Conservation (phyloP, 208 protist genomes). For the Leishmania tropica region DNA sequence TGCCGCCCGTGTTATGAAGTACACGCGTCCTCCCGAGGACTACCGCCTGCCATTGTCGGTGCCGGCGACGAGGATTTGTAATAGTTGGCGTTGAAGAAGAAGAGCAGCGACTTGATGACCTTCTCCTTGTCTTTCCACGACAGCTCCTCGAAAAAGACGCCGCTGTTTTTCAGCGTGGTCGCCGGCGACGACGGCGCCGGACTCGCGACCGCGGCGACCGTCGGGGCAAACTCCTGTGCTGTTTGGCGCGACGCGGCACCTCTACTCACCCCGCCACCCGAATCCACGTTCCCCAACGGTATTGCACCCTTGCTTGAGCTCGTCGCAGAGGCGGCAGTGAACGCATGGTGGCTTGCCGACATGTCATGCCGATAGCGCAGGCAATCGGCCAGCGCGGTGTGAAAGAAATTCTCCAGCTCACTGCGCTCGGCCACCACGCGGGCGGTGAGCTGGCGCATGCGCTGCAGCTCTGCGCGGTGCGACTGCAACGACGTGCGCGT, state of each 20-base stretch:
- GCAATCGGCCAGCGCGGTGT: constrained; percentile 70
- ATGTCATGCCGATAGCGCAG: constrained; percentile 37
- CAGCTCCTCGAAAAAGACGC: constrained; percentile 55
- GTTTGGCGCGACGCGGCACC: neutral
- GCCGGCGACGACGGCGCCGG: neutral
- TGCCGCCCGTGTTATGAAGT: neutral
- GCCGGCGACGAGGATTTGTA: constrained; percentile 29
- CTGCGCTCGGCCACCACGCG: constrained; percentile 68
- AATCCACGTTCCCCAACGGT: neutral
- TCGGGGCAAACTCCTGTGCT: neutral
- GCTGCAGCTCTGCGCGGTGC: constrained; percentile 56
- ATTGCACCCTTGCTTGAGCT: neutral
- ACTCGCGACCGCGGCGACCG: constrained; percentile 1
- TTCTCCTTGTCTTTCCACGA: constrained; percentile 85
- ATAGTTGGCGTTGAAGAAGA: constrained; percentile 82
- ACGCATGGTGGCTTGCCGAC: neutral
- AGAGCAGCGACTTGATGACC: constrained; percentile 85
- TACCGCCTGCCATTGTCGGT: neutral
- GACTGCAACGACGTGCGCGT: constrained; percentile 42
- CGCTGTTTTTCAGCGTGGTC: constrained; percentile 9
- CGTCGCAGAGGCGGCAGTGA: constrained; percentile 1
- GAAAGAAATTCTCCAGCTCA: constrained; percentile 82
- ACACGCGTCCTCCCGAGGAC: neutral
- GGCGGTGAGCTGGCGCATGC: constrained; percentile 50
- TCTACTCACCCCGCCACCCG: neutral